Evolutionary conservation across 2,329 filamentous ascomycete genomes (phyloP).

Genomic region (Aspergillus pseudotamarii): DNA sequence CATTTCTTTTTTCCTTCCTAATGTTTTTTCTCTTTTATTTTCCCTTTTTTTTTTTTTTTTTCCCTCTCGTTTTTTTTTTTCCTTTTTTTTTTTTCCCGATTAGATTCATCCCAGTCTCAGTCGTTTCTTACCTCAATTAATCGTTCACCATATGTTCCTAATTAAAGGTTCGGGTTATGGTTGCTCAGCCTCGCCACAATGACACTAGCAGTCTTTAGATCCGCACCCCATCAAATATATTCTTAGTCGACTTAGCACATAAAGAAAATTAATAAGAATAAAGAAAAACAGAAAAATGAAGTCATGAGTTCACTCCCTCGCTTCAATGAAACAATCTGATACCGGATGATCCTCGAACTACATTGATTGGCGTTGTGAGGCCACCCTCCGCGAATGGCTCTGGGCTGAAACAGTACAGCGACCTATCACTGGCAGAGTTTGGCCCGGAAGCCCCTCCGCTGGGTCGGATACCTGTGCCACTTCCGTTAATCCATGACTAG

Average conservation of each 20-base stretch:
- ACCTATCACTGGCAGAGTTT: conserved; percentile 13
- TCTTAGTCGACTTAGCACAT: not conserved
- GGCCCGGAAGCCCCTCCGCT: conserved; percentile 11
- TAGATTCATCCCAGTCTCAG: not conserved
- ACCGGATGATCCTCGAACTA: not conserved
- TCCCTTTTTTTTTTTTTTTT: not conserved
- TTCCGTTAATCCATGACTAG: not conserved
- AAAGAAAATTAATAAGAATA: not conserved
- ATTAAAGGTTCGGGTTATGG: not conserved
- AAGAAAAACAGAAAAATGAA: not conserved
- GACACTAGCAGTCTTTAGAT: not conserved
- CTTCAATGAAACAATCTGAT: conserved; percentile 7
- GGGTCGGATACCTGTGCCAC: conserved; percentile 1
- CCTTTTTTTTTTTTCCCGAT: not conserved
- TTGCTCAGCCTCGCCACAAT: conserved; percentile 3
- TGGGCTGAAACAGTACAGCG: conserved; percentile 10
- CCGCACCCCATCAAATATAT: conserved; percentile 1
- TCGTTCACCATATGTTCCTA: not conserved
- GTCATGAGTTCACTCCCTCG: conserved; percentile 2
- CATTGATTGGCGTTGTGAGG: conserved; percentile 1
- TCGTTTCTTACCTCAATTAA: not conserved
- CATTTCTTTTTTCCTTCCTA: not conserved
- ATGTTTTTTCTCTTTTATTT: not conserved
- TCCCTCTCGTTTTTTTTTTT: not conserved
- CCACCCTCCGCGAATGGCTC: conserved; percentile 11